Evolutionary conservation across 2,329 filamentous ascomycete species (phyloP).

Genomic region (Cladosporium sp.): DNA sequence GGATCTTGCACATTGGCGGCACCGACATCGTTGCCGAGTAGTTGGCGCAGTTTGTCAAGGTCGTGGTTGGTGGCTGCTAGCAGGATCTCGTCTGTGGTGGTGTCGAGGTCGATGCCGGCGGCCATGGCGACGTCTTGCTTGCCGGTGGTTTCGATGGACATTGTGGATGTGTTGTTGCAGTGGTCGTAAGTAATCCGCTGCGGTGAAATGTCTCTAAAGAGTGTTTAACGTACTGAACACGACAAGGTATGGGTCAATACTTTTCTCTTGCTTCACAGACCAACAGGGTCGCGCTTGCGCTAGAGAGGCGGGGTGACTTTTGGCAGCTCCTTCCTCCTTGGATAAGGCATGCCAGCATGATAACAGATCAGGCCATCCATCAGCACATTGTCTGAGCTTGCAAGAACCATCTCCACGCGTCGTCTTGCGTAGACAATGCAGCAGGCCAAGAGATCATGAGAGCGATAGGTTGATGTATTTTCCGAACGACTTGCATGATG

Average conservation of each 20-base stretch:
- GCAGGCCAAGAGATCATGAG: background rate
- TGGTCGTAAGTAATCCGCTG: background rate
- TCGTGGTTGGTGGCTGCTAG: slow-evolving; percentile 69
- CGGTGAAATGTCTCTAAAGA: background rate
- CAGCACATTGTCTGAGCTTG: background rate
- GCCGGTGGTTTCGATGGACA: slow-evolving; percentile 13
- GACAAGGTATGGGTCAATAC: background rate
- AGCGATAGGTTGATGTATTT: background rate
- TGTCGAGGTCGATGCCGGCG: slow-evolving; percentile 42
- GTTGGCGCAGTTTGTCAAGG: slow-evolving; percentile 63
- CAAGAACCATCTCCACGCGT: background rate
- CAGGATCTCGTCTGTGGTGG: slow-evolving; percentile 60
- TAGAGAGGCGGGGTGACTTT: background rate
- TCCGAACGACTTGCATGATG: background rate
- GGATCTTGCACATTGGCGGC: slow-evolving; percentile 78
- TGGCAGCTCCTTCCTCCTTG: background rate
- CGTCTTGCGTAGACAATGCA: background rate
- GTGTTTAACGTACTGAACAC: background rate
- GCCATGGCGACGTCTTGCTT: slow-evolving; percentile 23
- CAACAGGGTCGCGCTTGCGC: background rate
- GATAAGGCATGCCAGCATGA: background rate
- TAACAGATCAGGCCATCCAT: slow-evolving; percentile 11
- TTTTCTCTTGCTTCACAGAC: background rate
- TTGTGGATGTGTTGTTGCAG: background rate
- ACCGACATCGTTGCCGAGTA: slow-evolving; percentile 57